Base-by-base conservation (phyloP, 371 early-diverging fungal genomes). In the Mucor circinelloides region DNA sequence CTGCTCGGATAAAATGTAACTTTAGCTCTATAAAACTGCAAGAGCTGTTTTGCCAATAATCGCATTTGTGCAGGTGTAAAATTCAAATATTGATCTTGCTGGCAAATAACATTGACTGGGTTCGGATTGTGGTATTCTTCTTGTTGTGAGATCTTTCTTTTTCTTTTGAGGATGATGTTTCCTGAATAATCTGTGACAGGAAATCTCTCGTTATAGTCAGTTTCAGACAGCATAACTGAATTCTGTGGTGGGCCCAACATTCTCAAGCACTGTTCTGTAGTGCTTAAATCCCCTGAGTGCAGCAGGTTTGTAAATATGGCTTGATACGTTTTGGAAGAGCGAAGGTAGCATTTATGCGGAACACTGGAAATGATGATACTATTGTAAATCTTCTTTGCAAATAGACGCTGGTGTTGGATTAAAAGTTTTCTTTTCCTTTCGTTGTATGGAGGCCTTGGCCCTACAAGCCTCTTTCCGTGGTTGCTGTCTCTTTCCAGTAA, bases 221-320 rank as follows among this genome's bases (percentile, higher is more conserved):
- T 31, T 46, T 62, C 62, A 5, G 46, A 48, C 21, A 62, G 19
- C 13, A 25, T 36, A 6, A 50, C 50, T 5, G 50, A 48, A 34
- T 50, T 25, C 3, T 15, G n/a, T 1, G 63, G 63, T 15, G 63
- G 34, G 25, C 63, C 63, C 27, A 63, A 36, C 15, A 34, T 52
- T 12, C 63, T 63, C 13, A 63, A 36, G 32, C 63, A 63, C 19
- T 52, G 27, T n/a, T 63, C 63, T 19, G 52, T 38, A 12, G 63
- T 50, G 21, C 63, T 17, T 25, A 63, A 52, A 63, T 63, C 54
- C 8, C 63, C 63, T 8, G 50, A 6, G 9, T 32, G 15, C 3
- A 63, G 38, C 6, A 63, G 38, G 15, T 38, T 63, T 50, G 50
- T 23, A n/a, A 63, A 63, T 17, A 63, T 52, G 2, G 63, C 13